Conservation (phyloP, 179 eudicot genomes). For the Heliamphora pulchella region DNA sequence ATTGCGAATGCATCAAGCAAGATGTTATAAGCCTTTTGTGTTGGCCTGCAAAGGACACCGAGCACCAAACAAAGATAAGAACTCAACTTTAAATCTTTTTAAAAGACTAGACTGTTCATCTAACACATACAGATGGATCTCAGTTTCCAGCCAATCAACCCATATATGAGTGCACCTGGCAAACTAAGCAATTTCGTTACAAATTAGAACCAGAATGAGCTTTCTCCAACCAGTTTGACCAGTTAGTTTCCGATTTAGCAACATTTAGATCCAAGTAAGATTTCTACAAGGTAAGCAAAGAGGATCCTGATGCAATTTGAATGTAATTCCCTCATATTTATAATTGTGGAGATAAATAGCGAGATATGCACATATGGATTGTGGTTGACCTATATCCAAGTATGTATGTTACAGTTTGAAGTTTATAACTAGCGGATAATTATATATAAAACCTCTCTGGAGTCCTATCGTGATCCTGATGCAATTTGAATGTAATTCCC, state of each 20-base stretch:
- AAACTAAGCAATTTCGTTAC: background rate
- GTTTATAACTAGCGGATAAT: no score
- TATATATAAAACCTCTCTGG: no score
- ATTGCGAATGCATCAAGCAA: slow-evolving; percentile 95
- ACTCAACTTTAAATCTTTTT: slow-evolving; percentile 4
- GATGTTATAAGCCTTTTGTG: slow-evolving; percentile 81
- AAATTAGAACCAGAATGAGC: background rate
- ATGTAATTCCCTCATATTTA: background rate
- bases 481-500: background rate
- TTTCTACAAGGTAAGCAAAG: background rate
- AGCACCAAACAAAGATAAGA: slow-evolving; percentile 1
- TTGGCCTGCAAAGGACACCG: slow-evolving; percentile 59
- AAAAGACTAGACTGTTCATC: background rate
- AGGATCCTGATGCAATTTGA: background rate
- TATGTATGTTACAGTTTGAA: background rate
- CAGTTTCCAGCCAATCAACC: background rate
- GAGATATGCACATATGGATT: background rate
- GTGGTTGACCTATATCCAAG: slow-evolving; percentile 3
- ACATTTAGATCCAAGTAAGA: background rate
- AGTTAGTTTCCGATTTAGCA: background rate
- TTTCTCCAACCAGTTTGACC: background rate
- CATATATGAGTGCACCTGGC: background rate
- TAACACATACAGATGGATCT: background rate
- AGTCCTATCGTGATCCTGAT: no score
- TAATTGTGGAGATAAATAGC: background rate